A percentile compares a stretch with the other conserved stretches of the same genome.
Evolutionary conservation across 179 eudicot genomes (phyloP).

Genomic region (Actinidia polygama): DNA sequence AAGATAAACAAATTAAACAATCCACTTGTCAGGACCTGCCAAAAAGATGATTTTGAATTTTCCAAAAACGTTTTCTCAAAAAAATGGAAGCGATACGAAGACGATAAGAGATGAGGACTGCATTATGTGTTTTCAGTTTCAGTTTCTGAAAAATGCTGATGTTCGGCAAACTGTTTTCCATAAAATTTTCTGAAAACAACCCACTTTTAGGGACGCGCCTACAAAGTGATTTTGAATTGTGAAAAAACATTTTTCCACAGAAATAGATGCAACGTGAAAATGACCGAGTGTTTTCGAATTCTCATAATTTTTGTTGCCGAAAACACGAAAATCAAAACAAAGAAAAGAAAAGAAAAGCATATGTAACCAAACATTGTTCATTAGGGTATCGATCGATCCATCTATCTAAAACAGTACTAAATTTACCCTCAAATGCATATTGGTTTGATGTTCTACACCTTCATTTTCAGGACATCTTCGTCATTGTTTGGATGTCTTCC

Average conservation of each 20-base stretch:
- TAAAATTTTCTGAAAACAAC: background rate
- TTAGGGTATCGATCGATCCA: background rate
- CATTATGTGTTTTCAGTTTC: too few species aligned
- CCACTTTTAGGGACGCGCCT: too few species aligned
- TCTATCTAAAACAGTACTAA: slow-evolving; percentile 27
- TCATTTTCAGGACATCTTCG: slow-evolving; percentile 97
- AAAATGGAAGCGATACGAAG: too few species aligned
- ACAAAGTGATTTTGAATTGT: too few species aligned
- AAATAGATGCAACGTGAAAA: too few species aligned
- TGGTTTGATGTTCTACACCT: slow-evolving; percentile 95
- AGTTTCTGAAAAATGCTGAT: background rate
- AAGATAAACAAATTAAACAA: background rate
- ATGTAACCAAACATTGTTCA: background rate
- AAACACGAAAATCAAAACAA: background rate
- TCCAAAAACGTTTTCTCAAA: background rate
- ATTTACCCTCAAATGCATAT: slow-evolving; percentile 54
- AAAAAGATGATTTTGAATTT: background rate
- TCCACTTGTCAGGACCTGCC: background rate
- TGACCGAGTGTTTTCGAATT: background rate
- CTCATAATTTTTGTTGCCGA: background rate
- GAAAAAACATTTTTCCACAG: too few species aligned
- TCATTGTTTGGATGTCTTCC: slow-evolving; percentile 77
- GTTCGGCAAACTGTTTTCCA: background rate
- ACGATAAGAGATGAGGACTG: too few species aligned
- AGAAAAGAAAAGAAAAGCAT: background rate